Percentiles rank a stretch among this genome's conserved stretches.
Evolutionary conservation across 2,329 filamentous ascomycete genomes (phyloP).

Genomic region (Atkinsonella hypoxylon): DNA sequence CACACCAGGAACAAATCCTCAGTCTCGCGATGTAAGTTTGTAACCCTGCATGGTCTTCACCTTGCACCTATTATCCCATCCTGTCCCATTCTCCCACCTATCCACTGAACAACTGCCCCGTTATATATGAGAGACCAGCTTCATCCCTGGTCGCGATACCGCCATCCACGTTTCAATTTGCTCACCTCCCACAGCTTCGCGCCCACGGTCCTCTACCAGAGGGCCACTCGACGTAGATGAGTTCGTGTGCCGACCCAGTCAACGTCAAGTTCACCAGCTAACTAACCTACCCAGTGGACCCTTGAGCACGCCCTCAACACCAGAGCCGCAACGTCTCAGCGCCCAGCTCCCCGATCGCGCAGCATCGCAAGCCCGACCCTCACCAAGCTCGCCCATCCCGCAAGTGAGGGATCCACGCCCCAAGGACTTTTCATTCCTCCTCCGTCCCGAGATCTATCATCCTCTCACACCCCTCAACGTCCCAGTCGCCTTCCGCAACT

Average conservation of each 20-base stretch:
- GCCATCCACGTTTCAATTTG: not conserved
- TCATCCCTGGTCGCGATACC: not conserved
- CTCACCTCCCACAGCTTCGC: conserved; percentile 7
- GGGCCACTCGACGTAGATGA: conserved; percentile 8
- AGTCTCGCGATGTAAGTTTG: conserved; percentile 7
- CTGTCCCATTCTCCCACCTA: too few species aligned
- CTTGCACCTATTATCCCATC: too few species aligned
- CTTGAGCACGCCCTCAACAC: conserved; percentile 5
- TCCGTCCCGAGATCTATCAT: conserved; percentile 74
- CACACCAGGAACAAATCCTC: conserved; percentile 7
- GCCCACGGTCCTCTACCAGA: conserved; percentile 8
- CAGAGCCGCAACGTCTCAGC: conserved; percentile 5
- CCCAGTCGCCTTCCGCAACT: conserved; percentile 55
- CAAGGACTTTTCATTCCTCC: conserved; percentile 71
- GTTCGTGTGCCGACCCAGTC: conserved; percentile 1
- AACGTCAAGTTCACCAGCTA: not conserved
- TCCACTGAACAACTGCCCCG: not conserved
- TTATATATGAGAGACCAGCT: not conserved
- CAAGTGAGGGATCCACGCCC: conserved; percentile 19
- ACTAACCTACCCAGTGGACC: conserved; percentile 1
- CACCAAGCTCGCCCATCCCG: conserved; percentile 16
- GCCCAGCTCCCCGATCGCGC: conserved; percentile 11
- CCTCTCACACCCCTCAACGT: conserved; percentile 54
- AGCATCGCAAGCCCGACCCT: conserved; percentile 8
- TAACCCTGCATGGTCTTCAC: too few species aligned